These are phyloP conservation scores for Macrophomina phaseolina DNA, from an alignment of 2,329 filamentous ascomycete species.

Conservation along the genomic window DNA sequence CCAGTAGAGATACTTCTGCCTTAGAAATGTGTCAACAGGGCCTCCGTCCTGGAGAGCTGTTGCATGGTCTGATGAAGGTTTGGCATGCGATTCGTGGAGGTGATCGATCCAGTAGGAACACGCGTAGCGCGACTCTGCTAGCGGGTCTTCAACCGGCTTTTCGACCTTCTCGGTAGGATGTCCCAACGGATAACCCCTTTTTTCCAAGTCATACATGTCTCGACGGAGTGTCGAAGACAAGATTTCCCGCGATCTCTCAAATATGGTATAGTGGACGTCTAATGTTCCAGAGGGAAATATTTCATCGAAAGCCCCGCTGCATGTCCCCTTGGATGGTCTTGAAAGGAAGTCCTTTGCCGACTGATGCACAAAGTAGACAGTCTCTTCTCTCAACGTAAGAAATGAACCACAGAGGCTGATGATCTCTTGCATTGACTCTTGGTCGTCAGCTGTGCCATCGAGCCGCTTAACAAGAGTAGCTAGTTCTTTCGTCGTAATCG, in stretches of 20 bases:
- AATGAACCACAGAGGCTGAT: slow-evolving; percentile 50
- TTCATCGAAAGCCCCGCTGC: too few relatives aligned
- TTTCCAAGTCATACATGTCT: slow-evolving; percentile 36
- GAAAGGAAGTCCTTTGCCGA: slow-evolving; percentile 54
- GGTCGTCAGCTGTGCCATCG: neutral
- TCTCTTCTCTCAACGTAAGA: slow-evolving; percentile 39
- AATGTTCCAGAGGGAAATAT: too few relatives aligned
- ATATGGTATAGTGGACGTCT: slow-evolving; percentile 40
- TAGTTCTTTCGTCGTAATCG: neutral
- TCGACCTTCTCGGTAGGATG: slow-evolving; percentile 31
- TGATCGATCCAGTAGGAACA: slow-evolving; percentile 45
- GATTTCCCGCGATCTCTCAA: slow-evolving; percentile 40
- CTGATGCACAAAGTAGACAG: slow-evolving; percentile 49
- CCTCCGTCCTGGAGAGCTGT: slow-evolving; percentile 25
- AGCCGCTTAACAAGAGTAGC: neutral
- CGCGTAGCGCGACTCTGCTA: slow-evolving; percentile 35
- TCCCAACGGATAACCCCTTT: slow-evolving; percentile 20
- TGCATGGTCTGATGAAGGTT: slow-evolving; percentile 1
- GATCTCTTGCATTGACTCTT: slow-evolving; percentile 37
- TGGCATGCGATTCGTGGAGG: slow-evolving; percentile 34
- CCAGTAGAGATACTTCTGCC: slow-evolving; percentile 30
- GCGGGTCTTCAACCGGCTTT: slow-evolving; percentile 34
- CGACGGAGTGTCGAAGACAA: slow-evolving; percentile 32
- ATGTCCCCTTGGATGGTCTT: too few relatives aligned
- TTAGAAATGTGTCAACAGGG: slow-evolving; percentile 25